phyloP scores from a whole-genome alignment of 116 monocot genomes.

The Dioscorea cayenensis region DNA sequence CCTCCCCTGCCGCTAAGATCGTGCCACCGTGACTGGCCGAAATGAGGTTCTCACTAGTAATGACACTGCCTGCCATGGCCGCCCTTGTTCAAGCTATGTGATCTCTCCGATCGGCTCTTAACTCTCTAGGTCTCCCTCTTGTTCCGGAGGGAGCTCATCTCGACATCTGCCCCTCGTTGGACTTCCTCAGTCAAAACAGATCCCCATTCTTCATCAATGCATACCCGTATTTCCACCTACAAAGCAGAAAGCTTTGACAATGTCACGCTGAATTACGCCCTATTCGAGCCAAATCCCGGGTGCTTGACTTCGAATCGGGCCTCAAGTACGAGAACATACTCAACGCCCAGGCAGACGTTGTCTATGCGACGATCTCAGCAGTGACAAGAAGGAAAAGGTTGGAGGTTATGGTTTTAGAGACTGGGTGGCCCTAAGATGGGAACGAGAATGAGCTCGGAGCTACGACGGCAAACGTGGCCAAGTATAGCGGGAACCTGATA shows the following conservation, averaged over 20 bases:
- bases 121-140: slow-evolving; percentile 4
- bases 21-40: slow-evolving; percentile 45
- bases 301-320: slow-evolving; percentile 13
- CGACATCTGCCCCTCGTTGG: slow-evolving; percentile 42
- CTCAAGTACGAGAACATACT: slow-evolving; percentile 24
- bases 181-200: slow-evolving; percentile 42
- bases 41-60: slow-evolving; percentile 54
- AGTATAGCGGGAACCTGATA: slow-evolving; percentile 28
- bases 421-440: slow-evolving; percentile 30
- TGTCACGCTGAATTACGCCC: slow-evolving; percentile 34
- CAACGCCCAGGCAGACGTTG: slow-evolving; percentile 28
- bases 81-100: slow-evolving; percentile 35
- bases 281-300: slow-evolving; percentile 31
- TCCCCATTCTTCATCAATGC: slow-evolving; percentile 57
- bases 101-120: slow-evolving; percentile 22
- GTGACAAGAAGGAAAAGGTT: slow-evolving; percentile 9
- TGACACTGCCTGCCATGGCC: slow-evolving; percentile 26
- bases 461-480: slow-evolving; percentile 21
- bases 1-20: slow-evolving; percentile 57
- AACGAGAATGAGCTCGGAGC: slow-evolving; percentile 21
- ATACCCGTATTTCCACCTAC: slow-evolving; percentile 70
- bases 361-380: slow-evolving; percentile 24
- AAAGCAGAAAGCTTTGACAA: slow-evolving; percentile 14
- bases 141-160: slow-evolving; percentile 37
- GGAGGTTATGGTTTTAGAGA: slow-evolving; percentile 32